Evolutionary conservation across 129 eudicot genomes (phyloP).

Genomic region (Helianthus annuus): DNA sequence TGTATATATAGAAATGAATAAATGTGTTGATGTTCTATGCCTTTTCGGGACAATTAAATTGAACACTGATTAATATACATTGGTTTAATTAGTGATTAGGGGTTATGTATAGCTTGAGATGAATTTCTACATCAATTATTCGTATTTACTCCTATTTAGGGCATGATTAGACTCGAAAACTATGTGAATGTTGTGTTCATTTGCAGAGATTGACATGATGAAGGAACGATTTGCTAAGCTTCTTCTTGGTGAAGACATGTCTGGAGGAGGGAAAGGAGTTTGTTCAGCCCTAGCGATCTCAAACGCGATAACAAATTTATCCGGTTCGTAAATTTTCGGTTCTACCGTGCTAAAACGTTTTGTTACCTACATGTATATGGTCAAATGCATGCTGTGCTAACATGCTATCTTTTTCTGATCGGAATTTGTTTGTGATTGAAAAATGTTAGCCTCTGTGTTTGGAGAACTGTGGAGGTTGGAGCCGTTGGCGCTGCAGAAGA

Average conservation of each 20-base stretch:
- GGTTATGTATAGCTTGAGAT: constrained; percentile 6
- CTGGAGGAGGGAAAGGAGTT: constrained; percentile 98
- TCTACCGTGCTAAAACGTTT: background rate
- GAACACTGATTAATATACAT: background rate
- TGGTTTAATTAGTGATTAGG: constrained; percentile 10
- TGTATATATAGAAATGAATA: background rate
- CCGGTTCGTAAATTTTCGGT: constrained; percentile 45
- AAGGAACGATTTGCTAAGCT: constrained; percentile 96
- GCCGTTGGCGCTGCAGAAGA: constrained; percentile 84
- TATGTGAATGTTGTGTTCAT: background rate
- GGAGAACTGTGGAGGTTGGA: constrained; percentile 96
- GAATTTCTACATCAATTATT: constrained; percentile 2
- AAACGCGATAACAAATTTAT: constrained; percentile 90
- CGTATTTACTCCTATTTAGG: background rate
- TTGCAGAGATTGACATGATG: constrained; percentile 81
- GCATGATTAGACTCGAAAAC: background rate
- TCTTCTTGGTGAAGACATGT: constrained; percentile 97
- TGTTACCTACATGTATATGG: background rate
- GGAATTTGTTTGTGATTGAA: constrained; percentile 12
- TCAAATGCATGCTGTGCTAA: background rate
- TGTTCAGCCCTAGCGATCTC: constrained; percentile 91
- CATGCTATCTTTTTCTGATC: background rate
- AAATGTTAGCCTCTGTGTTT: constrained; percentile 68
- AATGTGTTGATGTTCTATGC: background rate
- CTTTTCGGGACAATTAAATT: constrained; percentile 9